Evolutionary conservation across 106 monocot species (phyloP), one percentile per base, ranked within the genome.

Genomic region (Agapanthus africanus): DNA sequence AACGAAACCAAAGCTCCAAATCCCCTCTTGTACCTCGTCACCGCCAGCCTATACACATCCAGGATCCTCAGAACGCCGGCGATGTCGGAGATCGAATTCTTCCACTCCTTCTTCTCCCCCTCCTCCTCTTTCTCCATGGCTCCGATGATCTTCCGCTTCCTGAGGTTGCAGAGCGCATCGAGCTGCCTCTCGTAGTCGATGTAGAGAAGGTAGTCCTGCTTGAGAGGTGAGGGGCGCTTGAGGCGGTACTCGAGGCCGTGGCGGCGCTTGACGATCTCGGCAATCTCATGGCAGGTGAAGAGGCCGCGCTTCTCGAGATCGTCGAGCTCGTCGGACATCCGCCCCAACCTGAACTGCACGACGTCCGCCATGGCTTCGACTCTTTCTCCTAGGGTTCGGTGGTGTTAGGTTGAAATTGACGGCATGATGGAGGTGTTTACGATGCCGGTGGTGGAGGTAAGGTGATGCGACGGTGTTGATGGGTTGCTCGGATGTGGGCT

Each of bases 261-360:
- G 47, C 91, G 83, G 44, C 76, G 84, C 63, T 77, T 72, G 47
- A 91, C 91, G 54, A 95, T 82, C 66, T 80, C 85, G 35, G 73
- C 77, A 49, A 95, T 85, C 66, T 95, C 88, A 15, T 60, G 42
- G 49, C 78, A 76, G 69, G 71, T 70, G 79, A 97, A 84, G 63
- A 97, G 82, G 13, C 87, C 86, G 10, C 97, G 86, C 6, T 54
- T 72, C 65, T 87, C 84, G 49, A 92, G 82, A 76, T 97, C 97
- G 65, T 91, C 92, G 60, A 97, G 80, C 84, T 91, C 97, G 65
- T 86, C 82, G 66, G 82, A 56, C 97, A 97, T 92, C 32, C 92
- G 78, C 88, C 92, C 92, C 27, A 97, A 44, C 21, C 87, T 79
- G 82, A 59, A 82, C 79, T 92, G 88, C 34, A 92, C 92, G 3